These are phyloP conservation scores for Agaricus sinodeliciosus DNA, from an alignment of 768 basidiomycete species.

Conservation along the genomic window DNA sequence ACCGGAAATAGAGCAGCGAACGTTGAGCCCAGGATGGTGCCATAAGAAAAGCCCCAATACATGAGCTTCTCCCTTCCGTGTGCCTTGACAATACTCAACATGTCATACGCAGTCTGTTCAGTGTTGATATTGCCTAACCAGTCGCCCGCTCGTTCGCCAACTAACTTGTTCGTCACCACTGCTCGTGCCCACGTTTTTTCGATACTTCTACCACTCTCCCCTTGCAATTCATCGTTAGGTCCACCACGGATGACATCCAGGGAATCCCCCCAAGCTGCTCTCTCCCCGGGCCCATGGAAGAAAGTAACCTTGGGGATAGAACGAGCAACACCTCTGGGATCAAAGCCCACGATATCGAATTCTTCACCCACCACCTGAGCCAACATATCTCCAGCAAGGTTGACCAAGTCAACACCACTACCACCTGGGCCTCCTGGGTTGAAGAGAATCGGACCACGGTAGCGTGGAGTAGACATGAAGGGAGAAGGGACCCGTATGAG, in stretches of 20 bases:
- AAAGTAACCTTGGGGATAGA: conserved; percentile 29
- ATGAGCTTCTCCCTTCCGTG: conserved; percentile 25
- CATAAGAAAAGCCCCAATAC: conserved; percentile 28
- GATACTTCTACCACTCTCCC: conserved; percentile 13
- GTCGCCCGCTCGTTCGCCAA: conserved; percentile 17
- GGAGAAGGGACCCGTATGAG: conserved; percentile 31
- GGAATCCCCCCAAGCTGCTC: not conserved
- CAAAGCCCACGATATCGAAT: conserved; percentile 42
- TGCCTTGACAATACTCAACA: conserved; percentile 28
- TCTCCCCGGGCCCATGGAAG: conserved; percentile 19
- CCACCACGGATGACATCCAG: conserved; percentile 23
- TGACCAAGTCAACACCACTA: conserved; percentile 29
- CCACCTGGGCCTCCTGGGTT: conserved; percentile 47
- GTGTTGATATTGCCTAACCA: conserved; percentile 27
- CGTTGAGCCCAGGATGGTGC: conserved; percentile 17
- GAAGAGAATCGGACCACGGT: conserved; percentile 38
- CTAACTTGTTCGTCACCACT: conserved; percentile 25
- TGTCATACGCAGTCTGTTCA: conserved; percentile 29
- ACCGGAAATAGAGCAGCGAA: conserved; percentile 19
- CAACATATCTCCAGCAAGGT: conserved; percentile 18
- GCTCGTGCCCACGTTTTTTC: conserved; percentile 25
- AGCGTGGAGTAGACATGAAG: conserved; percentile 14
- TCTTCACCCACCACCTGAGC: conserved; percentile 29
- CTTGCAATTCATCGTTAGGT: not conserved
- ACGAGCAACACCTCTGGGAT: conserved; percentile 33